A percentile compares a stretch with the other conserved stretches of the same genome.
Evolutionary conservation across 345 rosid genomes (phyloP).

Genomic region (Euphorbia tirucalli): DNA sequence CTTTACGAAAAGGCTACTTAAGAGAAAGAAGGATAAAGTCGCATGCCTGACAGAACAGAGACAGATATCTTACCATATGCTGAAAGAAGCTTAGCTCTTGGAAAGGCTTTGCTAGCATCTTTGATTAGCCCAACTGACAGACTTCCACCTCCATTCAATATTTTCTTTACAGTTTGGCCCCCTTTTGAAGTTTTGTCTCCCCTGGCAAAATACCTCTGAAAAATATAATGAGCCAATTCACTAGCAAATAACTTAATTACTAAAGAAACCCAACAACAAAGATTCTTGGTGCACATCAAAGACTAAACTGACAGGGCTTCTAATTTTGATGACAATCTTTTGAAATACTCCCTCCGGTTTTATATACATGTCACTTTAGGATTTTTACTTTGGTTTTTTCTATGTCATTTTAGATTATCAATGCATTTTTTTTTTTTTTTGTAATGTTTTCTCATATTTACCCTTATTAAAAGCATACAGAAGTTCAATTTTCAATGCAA

Average conservation of each 20-base stretch:
- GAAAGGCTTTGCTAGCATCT: slow-evolving; percentile 48
- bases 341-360: too few species aligned
- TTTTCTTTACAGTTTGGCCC: slow-evolving; percentile 46
- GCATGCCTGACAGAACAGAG: slow-evolving; percentile 3
- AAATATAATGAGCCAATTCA: slow-evolving; percentile 13
- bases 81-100: slow-evolving; percentile 63
- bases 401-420: too few species aligned
- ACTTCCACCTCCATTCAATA: slow-evolving; percentile 86
- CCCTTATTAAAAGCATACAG: too few species aligned
- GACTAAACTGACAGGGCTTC: neutral
- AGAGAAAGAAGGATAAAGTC: slow-evolving; percentile 7
- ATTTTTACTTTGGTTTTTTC: too few species aligned
- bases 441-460: too few species aligned
- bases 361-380: too few species aligned
- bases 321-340: neutral
- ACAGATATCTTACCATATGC: slow-evolving; percentile 54
- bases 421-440: too few species aligned
- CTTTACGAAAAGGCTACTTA: neutral
- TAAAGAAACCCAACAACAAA: slow-evolving; percentile 1
- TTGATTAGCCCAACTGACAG: slow-evolving; percentile 48
- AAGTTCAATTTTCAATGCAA: too few species aligned
- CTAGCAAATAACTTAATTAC: neutral
- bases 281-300: neutral
- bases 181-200: slow-evolving; percentile 42
- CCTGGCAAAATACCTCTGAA: slow-evolving; percentile 31